Evolutionary conservation across 2,329 filamentous ascomycete genomes (phyloP).

Genomic region (Venturia effusa): DNA sequence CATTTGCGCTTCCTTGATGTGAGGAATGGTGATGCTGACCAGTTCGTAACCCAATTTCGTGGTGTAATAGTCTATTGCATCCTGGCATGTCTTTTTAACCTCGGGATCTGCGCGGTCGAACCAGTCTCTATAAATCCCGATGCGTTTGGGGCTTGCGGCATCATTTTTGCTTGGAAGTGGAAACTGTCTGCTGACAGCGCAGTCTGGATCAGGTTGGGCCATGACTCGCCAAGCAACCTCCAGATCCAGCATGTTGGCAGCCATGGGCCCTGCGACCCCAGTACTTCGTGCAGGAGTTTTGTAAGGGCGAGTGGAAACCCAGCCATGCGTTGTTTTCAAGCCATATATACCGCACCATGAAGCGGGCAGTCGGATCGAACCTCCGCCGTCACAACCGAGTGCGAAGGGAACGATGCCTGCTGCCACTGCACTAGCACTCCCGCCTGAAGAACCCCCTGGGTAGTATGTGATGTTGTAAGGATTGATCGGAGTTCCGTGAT

Average conservation of each 20-base stretch:
- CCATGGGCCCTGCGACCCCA: conserved; percentile 63
- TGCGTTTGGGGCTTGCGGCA: conserved; percentile 35
- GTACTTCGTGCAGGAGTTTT: conserved; percentile 49
- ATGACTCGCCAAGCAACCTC: conserved; percentile 74
- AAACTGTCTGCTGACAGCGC: conserved; percentile 52
- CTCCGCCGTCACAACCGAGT: conserved; percentile 65
- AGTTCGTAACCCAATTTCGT: conserved; percentile 40
- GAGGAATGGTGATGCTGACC: conserved; percentile 54
- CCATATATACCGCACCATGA: conserved; percentile 73
- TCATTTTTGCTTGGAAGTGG: conserved; percentile 37
- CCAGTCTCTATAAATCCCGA: conserved; percentile 62
- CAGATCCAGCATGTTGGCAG: conserved; percentile 65
- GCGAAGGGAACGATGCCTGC: conserved; percentile 65
- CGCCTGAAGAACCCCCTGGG: conserved; percentile 70
- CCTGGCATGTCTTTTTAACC: conserved; percentile 52
- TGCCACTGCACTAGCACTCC: conserved; percentile 58
- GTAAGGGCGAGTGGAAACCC: conserved; percentile 50
- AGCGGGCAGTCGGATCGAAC: conserved; percentile 63
- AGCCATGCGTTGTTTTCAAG: conserved; percentile 67
- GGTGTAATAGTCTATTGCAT: conserved; percentile 49
- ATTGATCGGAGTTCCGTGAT: conserved; percentile 64
- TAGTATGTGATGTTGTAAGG: conserved; percentile 69
- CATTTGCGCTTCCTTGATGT: conserved; percentile 58
- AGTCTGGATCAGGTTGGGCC: conserved; percentile 56
- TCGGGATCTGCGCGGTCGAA: conserved; percentile 55